Base-by-base conservation (phyloP, 2,329 filamentous ascomycete genomes). In the Penicillium griseofulvum region DNA sequence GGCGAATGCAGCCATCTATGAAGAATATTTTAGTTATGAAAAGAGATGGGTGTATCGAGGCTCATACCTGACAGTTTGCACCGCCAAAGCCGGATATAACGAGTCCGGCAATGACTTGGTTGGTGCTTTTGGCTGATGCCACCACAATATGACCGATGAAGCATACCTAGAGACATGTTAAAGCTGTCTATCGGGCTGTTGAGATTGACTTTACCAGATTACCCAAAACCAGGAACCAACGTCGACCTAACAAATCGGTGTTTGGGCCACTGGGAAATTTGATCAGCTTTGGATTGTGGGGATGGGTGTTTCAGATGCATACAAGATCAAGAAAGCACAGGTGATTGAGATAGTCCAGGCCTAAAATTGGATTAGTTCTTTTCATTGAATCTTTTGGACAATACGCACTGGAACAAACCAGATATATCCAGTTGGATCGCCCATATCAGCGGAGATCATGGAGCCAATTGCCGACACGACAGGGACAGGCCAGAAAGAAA, bases 171-270 rank as follows among this genome's bases (percentile, higher is more conserved):
- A 44, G 29, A 4, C 4, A 14, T 43, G 33, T 52, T 38, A 45
- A 34, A 22, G 31, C 6, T 6, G 11, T 26, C 4, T 26, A 17
- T 1, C 5, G 4, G 22, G 28, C 16, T 17, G 16, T 4, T 31
- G 14, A 19, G 4, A 26, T 19, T 8, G 4, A 38, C 17, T 34
- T 37, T 55, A 63, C 60, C 59, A 76, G 61, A 56, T 79, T 78
- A 17, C 77, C 77, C 24, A 70, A 63, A 2, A 78, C 68, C 39
- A 79, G 65, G 59, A 79, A 79, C 75, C 75, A 79, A 31, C 77
- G 69, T 52, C 79, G 73, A 14, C 79, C 78, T 19, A 80, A 72
- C 12, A 80, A 66, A 63, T 81, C 78, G 11, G 75, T 78, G 63
- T 80, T 80, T 6, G 77, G 67, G 34, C 72, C 72, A 49, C 68